Base-by-base conservation (phyloP, 2,329 filamentous ascomycete genomes). In the Myrmaecium sp. region DNA sequence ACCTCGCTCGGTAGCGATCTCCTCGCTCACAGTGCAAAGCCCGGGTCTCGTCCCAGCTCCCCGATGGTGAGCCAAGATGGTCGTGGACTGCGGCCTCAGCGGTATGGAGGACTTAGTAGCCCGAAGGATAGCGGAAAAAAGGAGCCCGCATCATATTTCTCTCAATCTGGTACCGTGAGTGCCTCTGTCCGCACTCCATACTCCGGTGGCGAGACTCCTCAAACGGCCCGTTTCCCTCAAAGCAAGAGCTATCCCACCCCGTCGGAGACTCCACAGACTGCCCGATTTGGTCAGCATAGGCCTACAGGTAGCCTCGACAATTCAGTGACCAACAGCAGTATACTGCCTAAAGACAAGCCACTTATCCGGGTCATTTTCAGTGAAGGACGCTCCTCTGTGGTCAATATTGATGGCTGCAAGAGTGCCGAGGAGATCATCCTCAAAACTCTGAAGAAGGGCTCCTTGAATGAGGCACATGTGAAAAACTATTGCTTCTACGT, bases 401-500 rank as follows among this genome's bases (percentile, higher is more conserved):
- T 98, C 44, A 89, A 89, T 51, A 83, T 95, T 38, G 77, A 82
- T 36, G 79, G 80, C 36, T 94, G 84, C 62, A 83, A 74, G 44
- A 89, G 78, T 4, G 79, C 82, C 33, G 89, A 94, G 43, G 83
- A 95, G 38, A 80, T 95, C 27, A 86, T 94, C 61, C 67, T 83
- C 23, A 77, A 81, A 33, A 92, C 89, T 0, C 57, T 95, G 23
- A 72, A 77, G 38, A 95, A 95, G 50, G 80, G 93, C 36, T 73
- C 74, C 21, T 65, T 93, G 16, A 79, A 83, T 13, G 83, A 93
- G 45, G 80, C 86, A 35, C 83, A 94, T 43, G 79, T 89, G 47
- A 72, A 83, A 42, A 93, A 91, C 44, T 95, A 93, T 55, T 94
- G 84, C 58, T 95, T 98, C 57, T 95, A 89, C 62, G 76, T 93